Evolutionary conservation across 164 flowering plant genomes (phyloP), one percentile per base, ranked within the genome.

Genomic region (Sextonia rubra): DNA sequence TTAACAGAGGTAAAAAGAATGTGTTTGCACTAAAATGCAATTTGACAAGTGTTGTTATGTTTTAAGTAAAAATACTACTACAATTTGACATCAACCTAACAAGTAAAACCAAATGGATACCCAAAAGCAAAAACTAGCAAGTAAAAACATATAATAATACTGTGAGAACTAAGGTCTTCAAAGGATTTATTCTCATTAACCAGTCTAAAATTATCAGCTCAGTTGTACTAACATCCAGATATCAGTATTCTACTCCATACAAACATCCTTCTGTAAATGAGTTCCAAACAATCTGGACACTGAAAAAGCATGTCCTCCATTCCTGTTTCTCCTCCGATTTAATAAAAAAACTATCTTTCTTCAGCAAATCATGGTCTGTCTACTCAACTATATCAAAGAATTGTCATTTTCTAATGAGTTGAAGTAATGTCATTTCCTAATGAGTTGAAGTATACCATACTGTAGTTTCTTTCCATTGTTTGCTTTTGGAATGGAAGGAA

Each of bases 391-490:
- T 22, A 12, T 61, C 12, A 22, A 61, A 22, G 64, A 61, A 61
- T n/a, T 22, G 27, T 24, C 27, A 24, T 24, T 61, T 24, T 22
- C 24, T 17, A 20, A 3, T 12, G 12, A 20, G 7, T 29, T 2
- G 20, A 15, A 52, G 58, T 17, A 20, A 61, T 22, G 27, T 24
- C 27, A 24, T 24, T 61, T 24, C 24, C 24, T 17, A 20, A 3
- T 12, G 12, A 20, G 7, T 29, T 2, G 20, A 15, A 52, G 58
- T 17, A 20, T 3, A 52, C 20, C 58, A 52, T 17, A 20, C 20
- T 3, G n/a, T 11, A 52, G 58, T 52, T 56, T 66, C 76, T 67
- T 49, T 70, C 71, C 44, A 37, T 37, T 20, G 52, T 22, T 64
- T 64, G 47, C 20, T 52, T 29, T 64, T 18, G 9, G 44, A 64